phyloP scores from a whole-genome alignment of 139 green algal species.

The Coccomyxa sp. region DNA sequence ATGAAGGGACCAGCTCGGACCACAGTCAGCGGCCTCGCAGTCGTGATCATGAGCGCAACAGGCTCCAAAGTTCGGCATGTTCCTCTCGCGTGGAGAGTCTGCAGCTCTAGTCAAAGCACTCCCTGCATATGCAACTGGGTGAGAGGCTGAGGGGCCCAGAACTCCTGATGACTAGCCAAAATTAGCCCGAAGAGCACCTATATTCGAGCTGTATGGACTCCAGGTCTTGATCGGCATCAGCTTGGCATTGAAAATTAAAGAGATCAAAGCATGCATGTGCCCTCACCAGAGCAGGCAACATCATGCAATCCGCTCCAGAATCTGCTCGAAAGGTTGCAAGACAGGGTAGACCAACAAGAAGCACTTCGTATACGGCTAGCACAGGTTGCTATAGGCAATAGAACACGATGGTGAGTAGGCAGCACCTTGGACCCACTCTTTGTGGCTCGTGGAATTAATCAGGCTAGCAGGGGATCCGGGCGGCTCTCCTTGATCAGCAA shows the following conservation, averaged over 20 bases:
- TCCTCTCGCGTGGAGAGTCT: too few species aligned
- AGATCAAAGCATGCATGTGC: too few species aligned
- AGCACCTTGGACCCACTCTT: too few species aligned
- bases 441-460: neutral
- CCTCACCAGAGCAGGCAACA: too few species aligned
- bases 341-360: too few species aligned
- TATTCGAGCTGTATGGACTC: neutral
- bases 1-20: conserved; percentile 72
- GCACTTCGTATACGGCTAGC: too few species aligned
- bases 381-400: too few species aligned
- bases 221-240: neutral
- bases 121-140: neutral
- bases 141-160: neutral
- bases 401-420: too few species aligned
- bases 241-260: neutral
- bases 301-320: too few species aligned
- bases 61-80: conserved; percentile 43
- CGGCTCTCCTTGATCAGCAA: too few species aligned
- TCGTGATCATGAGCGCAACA: conserved; percentile 88
- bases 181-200: neutral
- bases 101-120: neutral
- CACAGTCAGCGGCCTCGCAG: conserved; percentile 75
- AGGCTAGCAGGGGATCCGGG: too few species aligned
- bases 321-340: too few species aligned
- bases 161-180: neutral